Conservation (phyloP, 257 asterid species). For the Scutellaria barbata region DNA sequence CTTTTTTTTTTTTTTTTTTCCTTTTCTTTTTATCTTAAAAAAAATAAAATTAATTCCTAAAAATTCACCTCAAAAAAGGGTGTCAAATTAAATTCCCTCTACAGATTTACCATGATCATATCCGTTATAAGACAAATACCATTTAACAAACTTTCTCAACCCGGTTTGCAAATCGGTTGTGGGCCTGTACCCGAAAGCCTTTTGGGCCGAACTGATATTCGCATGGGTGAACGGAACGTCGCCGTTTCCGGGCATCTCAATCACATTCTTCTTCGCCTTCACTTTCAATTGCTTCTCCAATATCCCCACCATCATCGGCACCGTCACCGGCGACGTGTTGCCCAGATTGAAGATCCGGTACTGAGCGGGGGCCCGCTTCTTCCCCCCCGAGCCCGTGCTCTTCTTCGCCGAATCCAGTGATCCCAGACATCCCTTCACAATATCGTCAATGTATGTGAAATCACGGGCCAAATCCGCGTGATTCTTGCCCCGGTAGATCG, state of each 20-base stretch:
- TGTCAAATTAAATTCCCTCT: conserved; percentile 25
- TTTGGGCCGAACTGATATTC: conserved; percentile 48
- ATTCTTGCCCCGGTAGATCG: conserved; percentile 51
- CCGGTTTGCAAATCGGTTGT: conserved; percentile 62
- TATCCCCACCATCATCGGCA: conserved; percentile 58
- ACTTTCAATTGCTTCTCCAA: conserved; percentile 51
- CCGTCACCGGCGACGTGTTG: conserved; percentile 61
- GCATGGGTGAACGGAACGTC: conserved; percentile 71
- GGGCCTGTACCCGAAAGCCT: conserved; percentile 54
- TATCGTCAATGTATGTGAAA: conserved; percentile 55
- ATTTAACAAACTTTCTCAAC: conserved; percentile 56
- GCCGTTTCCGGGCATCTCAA: conserved; percentile 66
- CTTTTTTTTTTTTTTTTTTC: not conserved
- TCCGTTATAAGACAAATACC: conserved; percentile 59
- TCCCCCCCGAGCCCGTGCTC: conserved; percentile 65
- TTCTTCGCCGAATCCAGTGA: conserved; percentile 55
- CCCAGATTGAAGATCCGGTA: conserved; percentile 59
- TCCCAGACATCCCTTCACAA: conserved; percentile 56
- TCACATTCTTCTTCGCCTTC: conserved; percentile 51
- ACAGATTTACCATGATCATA: conserved; percentile 44
- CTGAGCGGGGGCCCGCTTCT: conserved; percentile 55
- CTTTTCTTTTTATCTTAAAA: not conserved
- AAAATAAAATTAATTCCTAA: conserved; percentile 13
- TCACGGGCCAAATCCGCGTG: conserved; percentile 55
- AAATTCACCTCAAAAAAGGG: conserved; percentile 22